Conservation (phyloP, 441 rosid species). For the California macrophylla region DNA sequence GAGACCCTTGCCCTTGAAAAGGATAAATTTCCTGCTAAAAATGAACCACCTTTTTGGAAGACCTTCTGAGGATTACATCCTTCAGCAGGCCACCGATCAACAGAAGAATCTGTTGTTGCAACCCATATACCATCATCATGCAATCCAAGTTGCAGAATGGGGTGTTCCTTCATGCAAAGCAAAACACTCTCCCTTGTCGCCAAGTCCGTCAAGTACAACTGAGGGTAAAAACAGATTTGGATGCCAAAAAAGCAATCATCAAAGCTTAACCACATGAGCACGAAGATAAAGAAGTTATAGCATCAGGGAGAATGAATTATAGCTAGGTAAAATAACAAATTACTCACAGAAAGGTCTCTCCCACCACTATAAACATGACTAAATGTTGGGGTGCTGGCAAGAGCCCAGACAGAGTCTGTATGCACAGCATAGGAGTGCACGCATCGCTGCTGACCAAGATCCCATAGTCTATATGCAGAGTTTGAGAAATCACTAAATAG, state of each 20-base stretch:
- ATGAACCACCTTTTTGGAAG: slow-evolving; percentile 82
- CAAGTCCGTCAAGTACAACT: slow-evolving; percentile 98
- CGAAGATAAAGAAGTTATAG: background rate
- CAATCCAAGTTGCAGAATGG: slow-evolving; percentile 77
- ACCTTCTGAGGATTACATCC: slow-evolving; percentile 67
- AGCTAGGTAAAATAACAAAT: background rate
- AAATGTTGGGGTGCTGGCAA: slow-evolving; percentile 91
- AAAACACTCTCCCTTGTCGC: slow-evolving; percentile 85
- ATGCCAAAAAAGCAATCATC: slow-evolving; percentile 5
- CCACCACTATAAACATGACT: slow-evolving; percentile 98
- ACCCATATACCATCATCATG: slow-evolving; percentile 91
- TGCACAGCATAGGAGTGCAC: slow-evolving; percentile 98
- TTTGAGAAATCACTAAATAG: background rate
- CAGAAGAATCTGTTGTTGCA: slow-evolving; percentile 87
- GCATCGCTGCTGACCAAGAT: slow-evolving; percentile 97
- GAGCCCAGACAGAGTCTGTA: slow-evolving; percentile 99
- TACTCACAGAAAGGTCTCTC: slow-evolving; percentile 92
- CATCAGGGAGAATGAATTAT: background rate
- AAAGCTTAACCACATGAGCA: background rate
- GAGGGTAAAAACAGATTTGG: slow-evolving; percentile 23
- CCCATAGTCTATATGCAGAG: slow-evolving; percentile 66
- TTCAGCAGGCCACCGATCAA: slow-evolving; percentile 92
- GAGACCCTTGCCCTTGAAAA: slow-evolving; percentile 97
- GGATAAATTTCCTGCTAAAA: slow-evolving; percentile 94
- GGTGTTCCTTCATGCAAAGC: slow-evolving; percentile 89